phyloP scores from a whole-genome alignment of 257 asterid species.

The Solanum chilense region DNA sequence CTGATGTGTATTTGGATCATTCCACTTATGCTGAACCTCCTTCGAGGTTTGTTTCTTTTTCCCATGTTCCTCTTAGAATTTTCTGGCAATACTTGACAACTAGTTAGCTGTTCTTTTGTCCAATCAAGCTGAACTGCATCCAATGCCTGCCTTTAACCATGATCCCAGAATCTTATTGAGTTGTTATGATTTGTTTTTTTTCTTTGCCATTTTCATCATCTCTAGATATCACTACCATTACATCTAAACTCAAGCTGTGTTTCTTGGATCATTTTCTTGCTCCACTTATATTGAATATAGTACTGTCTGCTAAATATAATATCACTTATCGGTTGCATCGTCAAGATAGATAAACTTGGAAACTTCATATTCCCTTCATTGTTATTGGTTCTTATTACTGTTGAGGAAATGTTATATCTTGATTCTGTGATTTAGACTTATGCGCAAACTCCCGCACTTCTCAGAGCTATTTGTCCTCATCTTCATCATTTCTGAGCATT shows the following conservation, averaged over 20 bases:
- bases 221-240: neutral
- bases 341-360: neutral
- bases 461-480: neutral
- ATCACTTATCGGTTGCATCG: neutral
- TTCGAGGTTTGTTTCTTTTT: slow-evolving; percentile 49
- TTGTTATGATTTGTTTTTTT: neutral
- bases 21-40: slow-evolving; percentile 97
- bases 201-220: neutral
- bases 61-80: neutral
- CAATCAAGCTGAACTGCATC: neutral
- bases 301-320: neutral
- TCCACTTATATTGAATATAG: neutral
- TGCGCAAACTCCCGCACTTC: neutral
- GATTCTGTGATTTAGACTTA: neutral
- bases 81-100: neutral
- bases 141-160: neutral
- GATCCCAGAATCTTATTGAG: neutral
- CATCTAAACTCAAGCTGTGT: neutral
- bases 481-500: neutral
- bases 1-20: slow-evolving; percentile 83
- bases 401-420: neutral
- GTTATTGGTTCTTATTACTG: neutral
- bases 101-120: neutral
- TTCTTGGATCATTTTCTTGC: neutral
- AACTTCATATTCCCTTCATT: neutral